Evolutionary conservation across 2,329 filamentous ascomycete species (phyloP), one percentile per base, ranked within the genome.

Genomic region (Catunica adiposa): DNA sequence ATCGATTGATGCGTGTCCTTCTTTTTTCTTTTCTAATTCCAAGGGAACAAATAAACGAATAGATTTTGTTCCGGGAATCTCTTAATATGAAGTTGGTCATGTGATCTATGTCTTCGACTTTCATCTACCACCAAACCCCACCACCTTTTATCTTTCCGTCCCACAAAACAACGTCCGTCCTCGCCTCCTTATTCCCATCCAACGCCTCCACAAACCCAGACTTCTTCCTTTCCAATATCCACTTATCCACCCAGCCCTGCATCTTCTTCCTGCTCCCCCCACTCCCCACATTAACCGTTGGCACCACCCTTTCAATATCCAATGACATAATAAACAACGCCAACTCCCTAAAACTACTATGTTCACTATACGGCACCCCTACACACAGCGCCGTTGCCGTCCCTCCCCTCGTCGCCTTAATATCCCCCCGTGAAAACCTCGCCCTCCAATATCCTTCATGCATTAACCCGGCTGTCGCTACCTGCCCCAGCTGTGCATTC

Each of bases 341-440:
- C 65, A 98, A 69, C 71, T 98, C 92, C 42, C 90, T 77, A 65
- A 98, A 98, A 59, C 86, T 94, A 66, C 86, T 92, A 67, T 98
- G 92, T 70, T 98, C 92, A 53, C 84, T 89, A 66, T 98, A 98
- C 1, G 92, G 92, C 1, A 97, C 92, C 0, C 88, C 89, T 62
- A 94, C 95, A 66, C 89, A 96, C 66, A 84, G 83, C 38, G 86
- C 86, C 62, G 90, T 83, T 51, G 77, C 77, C 2, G 85, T 89
- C 68, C 85, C 89, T 2, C 92, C 92, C 3, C 88, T 77, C 68
- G 95, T 88, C 0, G 88, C 83, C 0, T 80, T 74, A 42, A 98
- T 76, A 58, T 96, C 86, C 6, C 73, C 70, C 62, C 80, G 79
- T 0, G 74, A 74, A 65, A 89, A 97, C 1, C 77, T 71, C 9